Evolutionary conservation across 805 yeast species (phyloP).

Genomic region (Cyberlindnera sargentensis): DNA sequence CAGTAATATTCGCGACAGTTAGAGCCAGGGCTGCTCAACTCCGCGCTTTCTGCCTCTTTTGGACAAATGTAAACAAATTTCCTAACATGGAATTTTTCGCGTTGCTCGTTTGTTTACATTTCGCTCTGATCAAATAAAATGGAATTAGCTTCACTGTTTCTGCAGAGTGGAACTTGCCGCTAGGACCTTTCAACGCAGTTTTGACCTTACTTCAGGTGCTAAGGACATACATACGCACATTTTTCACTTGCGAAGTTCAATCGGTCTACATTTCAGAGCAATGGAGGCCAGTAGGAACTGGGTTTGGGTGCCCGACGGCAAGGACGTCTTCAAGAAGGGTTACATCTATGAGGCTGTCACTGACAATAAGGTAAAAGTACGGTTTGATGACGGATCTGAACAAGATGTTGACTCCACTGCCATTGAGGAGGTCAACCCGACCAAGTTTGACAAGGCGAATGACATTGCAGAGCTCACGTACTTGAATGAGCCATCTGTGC

Average conservation of each 20-base stretch:
- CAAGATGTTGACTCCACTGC: constrained; percentile 35
- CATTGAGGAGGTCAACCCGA: constrained; percentile 74
- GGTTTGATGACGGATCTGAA: constrained; percentile 33
- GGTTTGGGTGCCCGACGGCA: constrained; percentile 75
- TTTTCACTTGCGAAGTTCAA: no score
- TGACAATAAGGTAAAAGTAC: constrained; percentile 30
- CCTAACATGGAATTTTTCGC: constrained; percentile 1
- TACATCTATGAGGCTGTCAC: constrained; percentile 40
- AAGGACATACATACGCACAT: no score
- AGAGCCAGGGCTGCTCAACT: background rate
- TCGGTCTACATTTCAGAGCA: no score
- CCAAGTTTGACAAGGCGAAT: constrained; percentile 80
- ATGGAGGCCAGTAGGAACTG: constrained; percentile 29
- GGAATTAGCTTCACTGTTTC: no score
- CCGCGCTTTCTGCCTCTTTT: background rate
- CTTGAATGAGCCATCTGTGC: constrained; percentile 92
- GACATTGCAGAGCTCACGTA: constrained; percentile 96
- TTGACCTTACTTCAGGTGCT: no score
- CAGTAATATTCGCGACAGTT: no score
- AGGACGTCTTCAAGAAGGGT: constrained; percentile 53
- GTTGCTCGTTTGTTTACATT: constrained; percentile 1
- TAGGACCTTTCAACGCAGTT: no score
- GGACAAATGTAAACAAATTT: background rate
- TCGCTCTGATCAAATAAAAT: background rate
- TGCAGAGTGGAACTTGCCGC: no score